Evolutionary conservation across 2,329 filamentous ascomycete genomes (phyloP), one percentile per base, ranked within the genome.

Genomic region (Eutypella sp.): DNA sequence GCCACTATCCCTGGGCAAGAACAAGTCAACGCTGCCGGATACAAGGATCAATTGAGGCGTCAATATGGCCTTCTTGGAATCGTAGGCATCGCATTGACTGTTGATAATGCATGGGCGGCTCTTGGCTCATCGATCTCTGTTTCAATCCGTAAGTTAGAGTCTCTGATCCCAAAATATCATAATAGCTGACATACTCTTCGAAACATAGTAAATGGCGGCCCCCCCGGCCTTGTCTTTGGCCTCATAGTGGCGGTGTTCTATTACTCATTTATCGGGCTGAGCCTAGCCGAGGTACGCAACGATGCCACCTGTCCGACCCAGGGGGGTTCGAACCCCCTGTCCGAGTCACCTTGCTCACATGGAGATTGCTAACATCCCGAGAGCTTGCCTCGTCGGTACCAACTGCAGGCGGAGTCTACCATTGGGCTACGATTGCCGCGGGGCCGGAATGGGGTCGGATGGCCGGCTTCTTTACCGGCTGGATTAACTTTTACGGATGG

Each of bases 81-180:
- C 36, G 78, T 79, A 42, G 79, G 78, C 20, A 70, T 80, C 39
- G 80, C 78, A 0, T 63, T 84, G 42, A 83, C 79, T 1, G 77
- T 82, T 20, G 81, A 82, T 60, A 84, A 82, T 55, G 80, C 81
- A 16, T 85, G 81, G 81, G 73, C 81, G 44, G 78, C 80, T 5
- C 66, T 84, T 47, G 81, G 79, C 44, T 81, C 81, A 11, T 81
- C 79, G 44, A 72, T 84, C 33, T 74, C 74, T 4, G 68, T 81
- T 40, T 73, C 71, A 5, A 72, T 78, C 33, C 62, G 68, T 72
- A 62, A 57, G 68, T 43, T 2, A 52, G 25, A 5, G 18, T 38
- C 40, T 20, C 5, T 24, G 25, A 24, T 16, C 7, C 8, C 1
- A 20, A 10, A 18, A 10, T 19, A 11, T 18, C 7, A 18, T 18